Conservation (phyloP, 164 flowering plant genomes). For the Euptelea pleiosperma region DNA sequence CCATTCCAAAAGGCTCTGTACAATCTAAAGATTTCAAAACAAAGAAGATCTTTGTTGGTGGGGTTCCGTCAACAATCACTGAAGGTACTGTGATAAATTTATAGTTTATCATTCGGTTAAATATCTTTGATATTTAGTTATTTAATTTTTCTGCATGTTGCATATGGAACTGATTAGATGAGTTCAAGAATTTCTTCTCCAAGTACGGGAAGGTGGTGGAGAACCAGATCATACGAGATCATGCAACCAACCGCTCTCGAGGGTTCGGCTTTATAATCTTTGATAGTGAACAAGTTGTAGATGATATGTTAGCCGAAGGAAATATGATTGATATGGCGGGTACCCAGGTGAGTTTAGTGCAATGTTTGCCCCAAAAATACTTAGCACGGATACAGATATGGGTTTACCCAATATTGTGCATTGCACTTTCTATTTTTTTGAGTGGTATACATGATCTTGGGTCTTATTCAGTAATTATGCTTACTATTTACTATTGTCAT, state of each 20-base stretch:
- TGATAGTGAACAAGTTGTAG: slow-evolving; percentile 82
- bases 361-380: slow-evolving; percentile 9
- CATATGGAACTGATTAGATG: slow-evolving; percentile 45
- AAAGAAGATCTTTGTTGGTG: slow-evolving; percentile 98
- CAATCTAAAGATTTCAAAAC: slow-evolving; percentile 80
- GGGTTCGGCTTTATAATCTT: slow-evolving; percentile 91
- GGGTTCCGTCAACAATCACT: slow-evolving; percentile 63
- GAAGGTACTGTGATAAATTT: slow-evolving; percentile 46
- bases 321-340: slow-evolving; percentile 91
- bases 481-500: neutral
- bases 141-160: neutral
- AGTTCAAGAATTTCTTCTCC: slow-evolving; percentile 73
- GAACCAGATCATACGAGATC: slow-evolving; percentile 86
- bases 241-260: slow-evolving; percentile 75
- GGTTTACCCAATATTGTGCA: slow-evolving; percentile 1
- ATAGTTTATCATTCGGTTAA: neutral
- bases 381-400: slow-evolving; percentile 6
- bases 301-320: slow-evolving; percentile 63
- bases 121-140: neutral
- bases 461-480: neutral
- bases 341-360: slow-evolving; percentile 64
- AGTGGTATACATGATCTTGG: neutral
- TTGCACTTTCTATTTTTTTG: neutral
- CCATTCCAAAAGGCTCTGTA: slow-evolving; percentile 82
- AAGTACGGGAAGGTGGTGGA: slow-evolving; percentile 80